Conservation (phyloP, 306 rosid species). For the Malus sylvestris region DNA sequence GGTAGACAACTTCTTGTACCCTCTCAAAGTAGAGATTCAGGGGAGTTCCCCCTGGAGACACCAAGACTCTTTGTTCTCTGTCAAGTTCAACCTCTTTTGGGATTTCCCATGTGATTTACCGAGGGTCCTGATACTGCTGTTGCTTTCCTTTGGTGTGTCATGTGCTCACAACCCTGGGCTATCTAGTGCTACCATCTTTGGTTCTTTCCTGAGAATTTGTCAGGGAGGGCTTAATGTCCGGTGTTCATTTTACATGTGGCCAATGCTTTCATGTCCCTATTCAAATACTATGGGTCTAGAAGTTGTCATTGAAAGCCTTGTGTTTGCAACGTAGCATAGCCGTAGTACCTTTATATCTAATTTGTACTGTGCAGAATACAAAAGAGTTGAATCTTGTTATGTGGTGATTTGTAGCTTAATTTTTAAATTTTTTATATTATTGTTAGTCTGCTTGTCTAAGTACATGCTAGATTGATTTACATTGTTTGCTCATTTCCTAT, state of each 20-base stretch:
- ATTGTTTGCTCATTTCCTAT: neutral
- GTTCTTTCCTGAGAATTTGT: neutral
- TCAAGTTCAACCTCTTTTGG: neutral
- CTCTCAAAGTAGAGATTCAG: too few relatives aligned
- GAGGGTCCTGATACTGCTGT: neutral
- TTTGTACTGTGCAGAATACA: neutral
- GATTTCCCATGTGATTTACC: neutral
- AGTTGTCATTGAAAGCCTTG: neutral
- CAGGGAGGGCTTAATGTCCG: neutral
- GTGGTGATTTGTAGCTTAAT: neutral
- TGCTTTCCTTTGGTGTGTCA: neutral
- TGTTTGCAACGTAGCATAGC: neutral
- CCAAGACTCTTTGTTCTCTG: neutral
- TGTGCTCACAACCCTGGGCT: too few relatives aligned
- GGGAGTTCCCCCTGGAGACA: neutral
- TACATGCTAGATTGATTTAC: neutral
- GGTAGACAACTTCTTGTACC: too few relatives aligned
- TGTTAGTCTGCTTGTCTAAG: neutral
- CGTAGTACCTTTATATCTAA: neutral
- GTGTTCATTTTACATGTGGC: neutral
- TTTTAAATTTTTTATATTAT: neutral
- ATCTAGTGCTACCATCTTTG: neutral
- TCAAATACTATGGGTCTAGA: neutral
- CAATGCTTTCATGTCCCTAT: neutral
- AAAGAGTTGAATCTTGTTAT: neutral